Evolutionary conservation across 495 filamentous ascomycete genomes (phyloP).

Genomic region (Articulospora tetracladia): DNA sequence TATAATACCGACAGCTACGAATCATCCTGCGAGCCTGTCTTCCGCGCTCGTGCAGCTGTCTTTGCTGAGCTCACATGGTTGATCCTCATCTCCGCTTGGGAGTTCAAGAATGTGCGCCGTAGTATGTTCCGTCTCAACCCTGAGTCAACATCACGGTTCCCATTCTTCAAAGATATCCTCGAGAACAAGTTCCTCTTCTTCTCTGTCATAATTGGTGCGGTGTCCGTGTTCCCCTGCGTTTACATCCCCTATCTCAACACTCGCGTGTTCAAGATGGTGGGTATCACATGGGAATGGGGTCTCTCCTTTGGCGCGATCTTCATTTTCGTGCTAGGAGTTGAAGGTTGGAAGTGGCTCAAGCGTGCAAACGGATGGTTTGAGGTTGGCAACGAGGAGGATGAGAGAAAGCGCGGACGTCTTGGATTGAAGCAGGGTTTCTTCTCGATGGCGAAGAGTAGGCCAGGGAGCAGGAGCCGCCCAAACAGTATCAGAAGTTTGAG

Average conservation of each 20-base stretch:
- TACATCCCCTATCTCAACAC: conserved; percentile 67
- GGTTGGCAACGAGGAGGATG: conserved; percentile 15
- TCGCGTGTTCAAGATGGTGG: conserved; percentile 63
- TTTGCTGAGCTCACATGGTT: conserved; percentile 70
- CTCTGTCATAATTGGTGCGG: conserved; percentile 59
- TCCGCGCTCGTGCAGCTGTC: conserved; percentile 66
- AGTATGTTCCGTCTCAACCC: conserved; percentile 61
- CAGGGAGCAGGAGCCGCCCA: conserved; percentile 20
- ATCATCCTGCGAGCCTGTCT: conserved; percentile 54
- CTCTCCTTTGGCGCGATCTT: conserved; percentile 49
- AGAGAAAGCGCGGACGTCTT: conserved; percentile 13
- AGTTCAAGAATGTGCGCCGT: conserved; percentile 60
- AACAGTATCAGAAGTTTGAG: conserved; percentile 15
- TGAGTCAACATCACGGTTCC: conserved; percentile 35
- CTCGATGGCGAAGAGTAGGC: conserved; percentile 31
- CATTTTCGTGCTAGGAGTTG: conserved; percentile 54
- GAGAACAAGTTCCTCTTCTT: conserved; percentile 69
- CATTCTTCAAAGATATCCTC: conserved; percentile 58
- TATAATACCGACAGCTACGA: conserved; percentile 31
- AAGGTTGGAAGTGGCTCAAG: conserved; percentile 62
- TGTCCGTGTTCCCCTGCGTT: conserved; percentile 63
- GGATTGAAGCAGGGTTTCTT: conserved; percentile 36
- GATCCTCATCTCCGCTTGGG: conserved; percentile 65
- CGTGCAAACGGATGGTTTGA: conserved; percentile 28
- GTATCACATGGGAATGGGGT: conserved; percentile 69